Evolutionary conservation across 305 asterid species (phyloP).

Genomic region (Plantago coronopus): DNA sequence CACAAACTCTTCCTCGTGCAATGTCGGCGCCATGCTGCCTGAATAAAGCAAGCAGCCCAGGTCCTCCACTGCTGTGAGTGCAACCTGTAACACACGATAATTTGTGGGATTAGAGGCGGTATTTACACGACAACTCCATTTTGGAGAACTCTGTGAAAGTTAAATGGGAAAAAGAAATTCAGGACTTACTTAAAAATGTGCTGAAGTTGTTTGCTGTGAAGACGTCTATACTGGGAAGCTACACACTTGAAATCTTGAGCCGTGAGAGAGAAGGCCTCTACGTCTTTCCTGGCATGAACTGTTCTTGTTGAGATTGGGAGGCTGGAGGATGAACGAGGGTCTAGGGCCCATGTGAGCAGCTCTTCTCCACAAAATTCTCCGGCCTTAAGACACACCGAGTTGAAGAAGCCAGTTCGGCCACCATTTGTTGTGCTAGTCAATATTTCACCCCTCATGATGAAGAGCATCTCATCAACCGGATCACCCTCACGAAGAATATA

Average conservation of each 20-base stretch:
- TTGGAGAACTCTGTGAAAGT: neutral
- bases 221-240: conserved; percentile 56
- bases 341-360: conserved; percentile 69
- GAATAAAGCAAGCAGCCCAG: conserved; percentile 66
- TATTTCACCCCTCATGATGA: conserved; percentile 54
- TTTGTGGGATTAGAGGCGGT: neutral
- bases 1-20: conserved; percentile 44
- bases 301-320: conserved; percentile 67
- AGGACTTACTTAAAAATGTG: conserved; percentile 46
- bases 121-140: neutral
- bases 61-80: conserved; percentile 62
- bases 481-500: conserved; percentile 57
- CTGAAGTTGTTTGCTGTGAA: conserved; percentile 55
- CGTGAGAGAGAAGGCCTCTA: conserved; percentile 60
- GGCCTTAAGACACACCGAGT: conserved; percentile 40
- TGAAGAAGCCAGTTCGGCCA: conserved; percentile 57
- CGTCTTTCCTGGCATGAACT: conserved; percentile 50
- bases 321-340: conserved; percentile 52
- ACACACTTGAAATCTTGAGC: conserved; percentile 53
- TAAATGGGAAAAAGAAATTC: neutral
- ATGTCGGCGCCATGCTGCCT: conserved; percentile 55
- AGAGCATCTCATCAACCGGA: conserved; percentile 62
- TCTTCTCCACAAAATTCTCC: conserved; percentile 72
- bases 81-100: conserved; percentile 25
- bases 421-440: conserved; percentile 54